Percentiles rank a stretch among this genome's conserved stretches.
phyloP scores from a whole-genome alignment of 306 rosid genomes.

The Dryas octopetala region DNA sequence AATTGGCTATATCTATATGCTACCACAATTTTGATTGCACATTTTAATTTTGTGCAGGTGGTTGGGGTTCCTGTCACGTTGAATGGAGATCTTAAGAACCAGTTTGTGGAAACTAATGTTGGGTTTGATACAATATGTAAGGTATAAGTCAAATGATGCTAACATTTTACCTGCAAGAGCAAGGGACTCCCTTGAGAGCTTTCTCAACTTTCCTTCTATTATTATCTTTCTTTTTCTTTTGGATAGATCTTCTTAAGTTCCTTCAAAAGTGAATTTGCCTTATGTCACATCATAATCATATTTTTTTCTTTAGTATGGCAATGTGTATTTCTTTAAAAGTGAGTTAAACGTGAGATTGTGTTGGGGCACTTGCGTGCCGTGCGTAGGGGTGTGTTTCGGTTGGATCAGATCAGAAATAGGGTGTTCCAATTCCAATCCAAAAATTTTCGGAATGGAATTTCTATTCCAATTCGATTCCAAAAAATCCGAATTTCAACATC shows the following conservation, averaged over 20 bases:
- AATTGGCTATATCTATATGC: slow-evolving; percentile 6
- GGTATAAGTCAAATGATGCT: slow-evolving; percentile 45
- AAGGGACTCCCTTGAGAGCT: neutral
- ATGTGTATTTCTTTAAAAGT: neutral
- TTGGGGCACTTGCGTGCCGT: neutral
- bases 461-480: too few species aligned
- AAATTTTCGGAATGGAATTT: too few species aligned
- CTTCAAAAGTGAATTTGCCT: neutral
- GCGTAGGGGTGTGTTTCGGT: too few species aligned
- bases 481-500: too few species aligned
- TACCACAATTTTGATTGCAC: slow-evolving; percentile 15
- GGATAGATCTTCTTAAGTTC: neutral
- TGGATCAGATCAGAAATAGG: too few species aligned
- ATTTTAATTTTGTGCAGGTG: slow-evolving; percentile 55
- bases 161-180: slow-evolving; percentile 5
- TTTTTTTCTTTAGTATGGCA: neutral
- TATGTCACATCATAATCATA: neutral
- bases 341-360: neutral
- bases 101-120: slow-evolving; percentile 92
- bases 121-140: slow-evolving; percentile 97
- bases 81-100: slow-evolving; percentile 97
- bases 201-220: neutral
- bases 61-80: slow-evolving; percentile 98
- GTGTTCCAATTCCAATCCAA: too few species aligned
- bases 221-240: neutral